Base-by-base conservation (phyloP, 208 protist genomes). In the Crithidia acanthocephali region DNA sequence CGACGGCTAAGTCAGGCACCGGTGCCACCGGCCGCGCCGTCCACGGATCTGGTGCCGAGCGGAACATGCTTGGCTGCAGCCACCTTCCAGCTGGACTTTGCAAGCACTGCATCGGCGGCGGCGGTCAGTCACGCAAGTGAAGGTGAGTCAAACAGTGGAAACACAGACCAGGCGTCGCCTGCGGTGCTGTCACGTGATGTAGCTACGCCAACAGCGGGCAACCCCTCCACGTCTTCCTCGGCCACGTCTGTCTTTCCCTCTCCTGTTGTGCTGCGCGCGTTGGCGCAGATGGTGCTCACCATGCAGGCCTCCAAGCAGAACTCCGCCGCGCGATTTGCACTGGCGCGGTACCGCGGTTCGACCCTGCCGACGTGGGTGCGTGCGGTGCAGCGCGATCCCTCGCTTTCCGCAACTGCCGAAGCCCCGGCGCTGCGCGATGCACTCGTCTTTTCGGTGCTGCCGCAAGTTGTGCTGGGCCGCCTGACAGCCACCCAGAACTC, bases 231-330 rank as follows among this genome's bases (percentile, higher is more conserved):
- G 47, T 33, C 30, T 7, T n/a, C 47, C 47, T 32, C 42, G 9
- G 1, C 40, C 45, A 47, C n/a, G 9, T n/a, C 10, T 20, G 56
- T 37, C 16, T 77, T 77, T 42, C 57, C 64, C 30, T 52, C 72
- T 2, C n/a, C 64, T 16, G 64, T 77, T 15, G 44, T 72, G 23
- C 13, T 72, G 27, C 42, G 72, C n/a, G 58, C 72, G 20, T 45
- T 77, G 45, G 72, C 64, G 64, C 72, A 77, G 64, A 50, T 71
- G 63, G 64, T 71, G 35, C 64, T 72, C 28, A 68, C 50, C 6
- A 33, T 77, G 58, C 72, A 72, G 53, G 32, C 64, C 40, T 66
- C 72, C 30, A 23, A 55, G 27, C 37, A 52, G 37, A 66, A 20
- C 47, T 66, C 72, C 1, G 63, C 72, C 6, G 72, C 72, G 0